Evolutionary conservation across 805 yeast genomes (phyloP), one percentile per base, ranked within the genome.

Genomic region (Debaryomyces castellii): DNA sequence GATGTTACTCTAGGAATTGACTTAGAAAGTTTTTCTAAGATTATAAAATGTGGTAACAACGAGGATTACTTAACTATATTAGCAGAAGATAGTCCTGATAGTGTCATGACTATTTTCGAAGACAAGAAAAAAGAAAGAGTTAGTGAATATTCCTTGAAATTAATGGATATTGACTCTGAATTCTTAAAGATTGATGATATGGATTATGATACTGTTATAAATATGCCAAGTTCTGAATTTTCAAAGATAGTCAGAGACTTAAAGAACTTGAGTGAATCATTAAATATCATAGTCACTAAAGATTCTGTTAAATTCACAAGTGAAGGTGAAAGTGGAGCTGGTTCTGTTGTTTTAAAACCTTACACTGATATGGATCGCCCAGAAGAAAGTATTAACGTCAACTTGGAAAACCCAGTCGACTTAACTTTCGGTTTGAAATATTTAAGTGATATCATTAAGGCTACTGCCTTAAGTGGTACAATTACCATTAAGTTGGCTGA

Each of bases 141-240:
- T 51, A 85, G 96, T 51, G 98, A 92, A 74, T 94, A 87, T 70
- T 80, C 86, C 41, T 78, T 94, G 64, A 90, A 90, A 66, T 80
- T 94, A 64, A 90, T 94, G 96, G 96, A 92, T 63, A 89, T 94
- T 55, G 98, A 94, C 66, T 88, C 96, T 43, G 98, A 94, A 63
- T 88, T 88, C 72, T 80, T 94, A 59, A 85, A 87, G 58, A 88
- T 94, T 63, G 98, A 95, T 57, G 98, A 90, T 57, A 84, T 91
- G 82, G 95, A 89, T 52, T 87, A 87, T 64, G 96, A 89, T 62
- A 82, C 94, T 32, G 83, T 87, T 50, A 77, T 94, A 57, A 82
- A 88, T 47, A 80, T 94, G 87, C 96, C 98, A 48, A 75, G 96
- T 20, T 58, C 78, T 21, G 98, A 92, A 59, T 89, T 94, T 69